Base-by-base conservation (phyloP, 768 basidiomycete genomes). In the Favolaschia claudopus region DNA sequence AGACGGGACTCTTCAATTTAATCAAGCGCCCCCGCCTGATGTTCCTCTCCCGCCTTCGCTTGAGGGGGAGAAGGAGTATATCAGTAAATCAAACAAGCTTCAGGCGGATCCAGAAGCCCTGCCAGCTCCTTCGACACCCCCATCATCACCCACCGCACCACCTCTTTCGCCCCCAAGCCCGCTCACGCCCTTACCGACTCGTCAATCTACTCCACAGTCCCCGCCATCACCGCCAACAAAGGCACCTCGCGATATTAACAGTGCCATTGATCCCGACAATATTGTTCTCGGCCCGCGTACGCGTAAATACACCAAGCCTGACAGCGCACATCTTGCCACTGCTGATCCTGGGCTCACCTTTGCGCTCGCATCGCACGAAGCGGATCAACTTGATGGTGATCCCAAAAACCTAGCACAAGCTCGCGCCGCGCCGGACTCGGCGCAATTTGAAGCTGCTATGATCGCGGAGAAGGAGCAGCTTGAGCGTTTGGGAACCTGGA, bases 251-350 rank as follows among this genome's bases (percentile, higher is more conserved):
- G 52, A 54, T 14, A 54, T 54, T 27, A 45, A 25, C 53, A 55
- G 53, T 19, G 27, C 42, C 17, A 55, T 55, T 15, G 36, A 3
- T 24, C 8, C 24, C 9, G 53, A 55, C 12, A 55, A 55, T 31
- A 55, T 55, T 22, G 34, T 50, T 8, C 13, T 45, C 58, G 12
- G 53, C 5, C 66, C 69, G 59, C 76, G 77, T 48, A 50, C 49
- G 5, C 57, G 49, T 5, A 42, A 38, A 60, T 28, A 36, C 12
- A 17, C 45, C 31, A 42, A 34, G 24, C 58, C 42, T 6, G 32
- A 44, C 50, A 34, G 24, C 25, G 34, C 27, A 1, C 19, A 25
- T 33, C 17, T 58, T 31, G 55, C 36, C 3, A 37, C 33, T n/a
- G 60, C 51, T 20, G 75, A 68, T 58, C 48, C 65, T 0, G 22